Evolutionary conservation across 2,329 filamentous ascomycete species (phyloP).

Genomic region (Laburnicola sp.): DNA sequence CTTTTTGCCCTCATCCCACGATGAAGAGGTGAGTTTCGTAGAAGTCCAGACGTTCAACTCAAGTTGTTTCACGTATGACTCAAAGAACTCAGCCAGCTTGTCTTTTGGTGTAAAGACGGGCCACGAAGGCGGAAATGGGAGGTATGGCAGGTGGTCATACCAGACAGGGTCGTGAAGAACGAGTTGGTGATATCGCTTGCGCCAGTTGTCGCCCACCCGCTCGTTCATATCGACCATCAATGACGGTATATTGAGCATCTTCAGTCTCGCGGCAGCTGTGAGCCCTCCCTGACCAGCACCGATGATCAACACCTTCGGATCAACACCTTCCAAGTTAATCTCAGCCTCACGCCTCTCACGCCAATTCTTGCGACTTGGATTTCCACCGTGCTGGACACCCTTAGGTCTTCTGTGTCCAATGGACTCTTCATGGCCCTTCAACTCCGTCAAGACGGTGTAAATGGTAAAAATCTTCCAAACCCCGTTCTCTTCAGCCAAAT

Average conservation of each 20-base stretch:
- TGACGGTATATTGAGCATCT: constrained; percentile 48
- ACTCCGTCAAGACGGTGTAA: constrained; percentile 42
- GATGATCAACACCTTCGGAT: constrained; percentile 37
- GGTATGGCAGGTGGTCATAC: constrained; percentile 46
- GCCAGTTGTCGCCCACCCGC: constrained; percentile 53
- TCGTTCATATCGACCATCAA: constrained; percentile 52
- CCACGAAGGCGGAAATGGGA: constrained; percentile 39
- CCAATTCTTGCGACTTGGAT: constrained; percentile 37
- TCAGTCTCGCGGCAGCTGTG: constrained; percentile 48
- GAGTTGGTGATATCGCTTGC: constrained; percentile 51
- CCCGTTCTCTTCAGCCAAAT: constrained; percentile 37
- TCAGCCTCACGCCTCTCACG: constrained; percentile 35
- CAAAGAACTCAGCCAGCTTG: constrained; percentile 45
- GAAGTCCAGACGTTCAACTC: constrained; percentile 47
- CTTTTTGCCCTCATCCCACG: constrained; percentile 43
- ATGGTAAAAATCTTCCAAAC: constrained; percentile 48
- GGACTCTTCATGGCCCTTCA: constrained; percentile 43
- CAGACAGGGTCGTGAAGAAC: constrained; percentile 48
- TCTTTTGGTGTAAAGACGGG: constrained; percentile 39
- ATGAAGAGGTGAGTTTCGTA: constrained; percentile 42
- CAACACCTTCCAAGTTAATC: constrained; percentile 23
- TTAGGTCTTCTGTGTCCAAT: constrained; percentile 26
- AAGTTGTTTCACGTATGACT: constrained; percentile 42
- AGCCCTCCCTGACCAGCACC: constrained; percentile 53
- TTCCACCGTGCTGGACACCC: constrained; percentile 35